These are phyloP conservation scores for Hemileccinum impolitum DNA, from an alignment of 768 basidiomycete species.

Conservation along the genomic window DNA sequence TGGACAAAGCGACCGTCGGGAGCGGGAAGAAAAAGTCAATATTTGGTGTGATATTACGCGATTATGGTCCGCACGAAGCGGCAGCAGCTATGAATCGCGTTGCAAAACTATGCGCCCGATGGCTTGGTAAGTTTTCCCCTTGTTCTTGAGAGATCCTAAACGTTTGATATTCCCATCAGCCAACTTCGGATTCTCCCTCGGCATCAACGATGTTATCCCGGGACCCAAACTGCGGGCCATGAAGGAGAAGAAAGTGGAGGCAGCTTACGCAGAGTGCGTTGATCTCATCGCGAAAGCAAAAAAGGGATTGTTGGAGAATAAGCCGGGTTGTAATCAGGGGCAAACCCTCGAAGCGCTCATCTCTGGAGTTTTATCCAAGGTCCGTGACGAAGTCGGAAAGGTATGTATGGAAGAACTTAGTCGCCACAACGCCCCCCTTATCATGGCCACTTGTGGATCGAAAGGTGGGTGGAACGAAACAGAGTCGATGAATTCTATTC, in stretches of 20 bases:
- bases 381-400: constrained; percentile 93
- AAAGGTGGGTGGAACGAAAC: constrained; percentile 60
- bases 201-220: constrained; percentile 98
- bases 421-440: constrained; percentile 91
- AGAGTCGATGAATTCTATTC: background rate
- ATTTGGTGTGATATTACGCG: constrained; percentile 95
- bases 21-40: constrained; percentile 99
- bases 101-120: constrained; percentile 94
- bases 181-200: constrained; percentile 95
- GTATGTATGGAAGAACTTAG: constrained; percentile 99
- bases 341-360: constrained; percentile 97
- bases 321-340: constrained; percentile 96
- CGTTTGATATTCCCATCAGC: constrained; percentile 48
- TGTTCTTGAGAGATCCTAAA: background rate
- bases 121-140: constrained; percentile 60
- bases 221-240: constrained; percentile 74
- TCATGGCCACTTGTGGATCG: constrained; percentile 99
- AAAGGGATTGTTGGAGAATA: constrained; percentile 89
- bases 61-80: constrained; percentile 94
- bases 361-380: constrained; percentile 88
- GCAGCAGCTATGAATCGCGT: constrained; percentile 93
- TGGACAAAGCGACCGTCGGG: constrained; percentile 98
- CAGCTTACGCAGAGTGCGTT: constrained; percentile 85
- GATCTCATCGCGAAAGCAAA: constrained; percentile 87
- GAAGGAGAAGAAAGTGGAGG: constrained; percentile 84